These are phyloP conservation scores for Otatea glauca DNA, from an alignment of 176 grass and related monocot genomes.

Conservation along the genomic window DNA sequence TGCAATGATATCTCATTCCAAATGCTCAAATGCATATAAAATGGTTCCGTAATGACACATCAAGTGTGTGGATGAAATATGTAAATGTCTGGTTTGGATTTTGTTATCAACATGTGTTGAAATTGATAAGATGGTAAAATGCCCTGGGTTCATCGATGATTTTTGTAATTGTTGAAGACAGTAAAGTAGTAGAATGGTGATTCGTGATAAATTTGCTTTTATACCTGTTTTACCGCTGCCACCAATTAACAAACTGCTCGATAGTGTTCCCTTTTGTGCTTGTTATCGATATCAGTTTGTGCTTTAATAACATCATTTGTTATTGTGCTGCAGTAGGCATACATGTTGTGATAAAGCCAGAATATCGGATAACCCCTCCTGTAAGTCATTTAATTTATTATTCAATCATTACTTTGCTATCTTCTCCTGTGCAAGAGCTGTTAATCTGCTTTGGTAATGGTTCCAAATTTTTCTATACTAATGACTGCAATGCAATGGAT, in stretches of 20 bases:
- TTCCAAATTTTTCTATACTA: background rate
- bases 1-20: too few species aligned
- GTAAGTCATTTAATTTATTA: slow-evolving; percentile 55
- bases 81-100: too few species aligned
- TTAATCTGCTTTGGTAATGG: background rate
- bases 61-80: too few species aligned
- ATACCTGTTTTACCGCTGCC: background rate
- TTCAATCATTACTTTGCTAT: background rate
- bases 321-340: slow-evolving; percentile 65
- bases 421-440: background rate
- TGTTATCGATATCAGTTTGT: background rate
- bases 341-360: slow-evolving; percentile 82
- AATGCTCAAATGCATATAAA: too few species aligned
- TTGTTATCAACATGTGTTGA: background rate
- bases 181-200: background rate
- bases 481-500: background rate
- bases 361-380: slow-evolving; percentile 79
- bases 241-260: background rate
- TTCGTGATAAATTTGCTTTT: background rate
- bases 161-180: background rate
- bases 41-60: too few species aligned
- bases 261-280: background rate
- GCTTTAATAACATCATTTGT: slow-evolving; percentile 22
- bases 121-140: background rate
- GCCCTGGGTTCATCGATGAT: background rate